phyloP scores from a whole-genome alignment of 179 eudicot species.

The Corrigiola litoralis region DNA sequence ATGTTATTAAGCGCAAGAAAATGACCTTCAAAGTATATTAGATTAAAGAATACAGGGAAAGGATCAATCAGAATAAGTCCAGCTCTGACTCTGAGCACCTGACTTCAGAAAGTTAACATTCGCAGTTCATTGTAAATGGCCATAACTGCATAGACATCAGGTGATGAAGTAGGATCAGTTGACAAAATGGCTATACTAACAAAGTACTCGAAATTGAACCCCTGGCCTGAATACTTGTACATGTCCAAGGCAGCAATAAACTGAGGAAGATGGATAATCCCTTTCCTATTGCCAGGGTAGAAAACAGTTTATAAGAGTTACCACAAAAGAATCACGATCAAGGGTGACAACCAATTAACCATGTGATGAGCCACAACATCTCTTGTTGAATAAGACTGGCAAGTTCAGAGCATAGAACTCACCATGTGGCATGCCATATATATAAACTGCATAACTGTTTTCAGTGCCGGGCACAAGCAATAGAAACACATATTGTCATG shows the following conservation, averaged over 20 bases:
- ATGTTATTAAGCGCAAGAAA: slow-evolving; percentile 2
- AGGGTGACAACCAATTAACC: slow-evolving; percentile 23
- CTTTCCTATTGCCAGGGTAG: slow-evolving; percentile 11
- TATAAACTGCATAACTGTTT: slow-evolving; percentile 1
- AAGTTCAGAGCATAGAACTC: slow-evolving; percentile 12
- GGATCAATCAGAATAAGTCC: slow-evolving; percentile 13
- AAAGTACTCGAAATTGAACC: slow-evolving; percentile 9
- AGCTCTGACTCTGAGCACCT: slow-evolving; percentile 14
- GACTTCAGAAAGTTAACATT: slow-evolving; percentile 19
- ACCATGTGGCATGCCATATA: slow-evolving; percentile 2
- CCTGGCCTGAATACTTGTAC: background rate
- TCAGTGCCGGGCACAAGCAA: slow-evolving; percentile 4
- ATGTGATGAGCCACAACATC: slow-evolving; percentile 22
- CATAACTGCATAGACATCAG: slow-evolving; percentile 12
- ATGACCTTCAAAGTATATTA: slow-evolving; percentile 3
- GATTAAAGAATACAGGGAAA: slow-evolving; percentile 3
- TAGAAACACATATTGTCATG: slow-evolving; percentile 8
- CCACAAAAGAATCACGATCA: slow-evolving; percentile 7
- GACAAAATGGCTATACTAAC: slow-evolving; percentile 21
- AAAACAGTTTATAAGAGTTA: slow-evolving; percentile 18
- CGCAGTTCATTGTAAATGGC: slow-evolving; percentile 13
- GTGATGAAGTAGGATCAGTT: slow-evolving; percentile 10
- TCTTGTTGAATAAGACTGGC: slow-evolving; percentile 13
- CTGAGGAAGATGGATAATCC: slow-evolving; percentile 15
- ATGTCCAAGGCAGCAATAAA: slow-evolving; percentile 17